phyloP scores from a whole-genome alignment of 345 rosid species.

The Lepidium aucheri region DNA sequence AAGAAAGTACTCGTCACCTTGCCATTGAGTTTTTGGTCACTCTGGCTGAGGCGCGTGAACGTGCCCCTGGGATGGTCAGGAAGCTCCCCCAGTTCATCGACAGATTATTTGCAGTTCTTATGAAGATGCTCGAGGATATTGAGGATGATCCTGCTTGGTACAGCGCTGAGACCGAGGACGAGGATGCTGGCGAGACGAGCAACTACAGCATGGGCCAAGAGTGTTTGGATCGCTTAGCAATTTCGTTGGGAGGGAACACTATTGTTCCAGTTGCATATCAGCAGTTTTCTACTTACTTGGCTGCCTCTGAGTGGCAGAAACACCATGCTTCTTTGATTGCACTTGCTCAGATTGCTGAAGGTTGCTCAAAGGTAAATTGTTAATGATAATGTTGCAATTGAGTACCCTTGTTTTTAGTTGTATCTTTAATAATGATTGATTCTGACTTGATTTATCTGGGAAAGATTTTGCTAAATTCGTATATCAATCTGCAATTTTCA shows the following conservation, averaged over 20 bases:
- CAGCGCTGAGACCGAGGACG: slow-evolving; percentile 81
- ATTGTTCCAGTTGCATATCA: slow-evolving; percentile 96
- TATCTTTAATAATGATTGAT: not conserved
- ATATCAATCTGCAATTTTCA: not conserved
- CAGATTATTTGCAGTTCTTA: slow-evolving; percentile 75
- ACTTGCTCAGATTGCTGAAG: slow-evolving; percentile 98
- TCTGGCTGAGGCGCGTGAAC: slow-evolving; percentile 91
- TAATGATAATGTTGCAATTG: not conserved
- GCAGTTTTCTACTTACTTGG: slow-evolving; percentile 77
- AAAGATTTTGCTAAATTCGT: not conserved
- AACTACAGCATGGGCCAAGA: slow-evolving; percentile 95
- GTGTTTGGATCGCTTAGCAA: slow-evolving; percentile 92
- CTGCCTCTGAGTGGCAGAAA: slow-evolving; percentile 98
- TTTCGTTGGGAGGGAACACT: slow-evolving; percentile 93
- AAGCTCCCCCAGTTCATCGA: slow-evolving; percentile 92
- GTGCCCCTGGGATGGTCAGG: slow-evolving; percentile 99
- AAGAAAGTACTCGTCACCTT: slow-evolving; percentile 87
- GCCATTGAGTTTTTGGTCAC: slow-evolving; percentile 96
- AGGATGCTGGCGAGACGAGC: slow-evolving; percentile 93
- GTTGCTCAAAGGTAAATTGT: slow-evolving; percentile 74
- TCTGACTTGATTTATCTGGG: not conserved
- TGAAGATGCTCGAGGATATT: slow-evolving; percentile 85
- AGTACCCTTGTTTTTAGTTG: not conserved
- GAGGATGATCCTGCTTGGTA: slow-evolving; percentile 97
- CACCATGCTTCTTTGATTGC: slow-evolving; percentile 97